Conservation (phyloP, 2,329 filamentous ascomycete species). For the Fusarium citri region DNA sequence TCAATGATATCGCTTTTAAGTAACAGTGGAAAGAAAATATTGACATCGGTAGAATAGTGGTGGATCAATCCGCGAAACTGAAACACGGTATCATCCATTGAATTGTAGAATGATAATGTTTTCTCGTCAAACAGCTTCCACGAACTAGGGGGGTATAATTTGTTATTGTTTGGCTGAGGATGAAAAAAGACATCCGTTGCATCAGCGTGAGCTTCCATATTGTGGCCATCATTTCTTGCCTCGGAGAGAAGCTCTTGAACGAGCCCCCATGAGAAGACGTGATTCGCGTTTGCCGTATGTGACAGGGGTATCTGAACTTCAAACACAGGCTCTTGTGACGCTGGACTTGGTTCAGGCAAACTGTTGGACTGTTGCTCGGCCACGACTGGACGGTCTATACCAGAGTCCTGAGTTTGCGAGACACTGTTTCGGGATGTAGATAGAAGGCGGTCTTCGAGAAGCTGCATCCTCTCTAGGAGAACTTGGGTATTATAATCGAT, state of each 20-base stretch:
- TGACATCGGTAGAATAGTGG: slow-evolving; percentile 44
- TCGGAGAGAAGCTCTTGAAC: slow-evolving; percentile 9
- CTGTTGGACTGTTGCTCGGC: background rate
- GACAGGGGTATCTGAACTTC: slow-evolving; percentile 23
- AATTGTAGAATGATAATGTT: background rate
- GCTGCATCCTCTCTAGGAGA: slow-evolving; percentile 47
- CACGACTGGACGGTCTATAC: background rate
- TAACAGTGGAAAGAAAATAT: slow-evolving; percentile 43
- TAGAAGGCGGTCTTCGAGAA: slow-evolving; percentile 45
- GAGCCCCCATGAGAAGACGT: slow-evolving; percentile 24
- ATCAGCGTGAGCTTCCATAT: background rate
- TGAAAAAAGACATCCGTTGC: slow-evolving; percentile 33
- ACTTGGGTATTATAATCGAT: slow-evolving; percentile 48
- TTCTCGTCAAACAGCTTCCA: slow-evolving; percentile 15
- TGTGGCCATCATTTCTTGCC: fast-evolving
- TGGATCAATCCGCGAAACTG: background rate
- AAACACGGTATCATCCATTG: fast-evolving
- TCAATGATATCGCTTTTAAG: background rate
- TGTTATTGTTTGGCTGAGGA: background rate
- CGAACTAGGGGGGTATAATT: background rate
- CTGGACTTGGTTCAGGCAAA: background rate
- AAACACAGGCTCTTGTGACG: background rate
- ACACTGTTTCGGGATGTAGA: fast-evolving
- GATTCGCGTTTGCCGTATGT: slow-evolving; percentile 35
- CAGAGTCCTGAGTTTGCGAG: fast-evolving